Conservation (phyloP, 352 stramenopile species). For the Pythium dissotocum region DNA sequence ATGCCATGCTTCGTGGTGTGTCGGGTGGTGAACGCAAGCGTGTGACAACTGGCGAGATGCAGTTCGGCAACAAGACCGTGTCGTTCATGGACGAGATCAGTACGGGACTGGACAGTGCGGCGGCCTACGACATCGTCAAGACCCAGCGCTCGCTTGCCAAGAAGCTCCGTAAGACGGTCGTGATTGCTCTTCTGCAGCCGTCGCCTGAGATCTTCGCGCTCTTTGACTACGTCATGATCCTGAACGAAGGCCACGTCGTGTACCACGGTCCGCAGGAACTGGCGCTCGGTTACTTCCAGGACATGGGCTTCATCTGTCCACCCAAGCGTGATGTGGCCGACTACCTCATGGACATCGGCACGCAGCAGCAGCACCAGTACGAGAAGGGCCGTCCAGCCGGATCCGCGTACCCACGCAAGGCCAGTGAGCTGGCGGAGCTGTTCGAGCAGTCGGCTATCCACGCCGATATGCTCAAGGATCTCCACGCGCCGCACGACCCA, state of each 20-base stretch:
- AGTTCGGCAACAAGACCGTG: constrained; percentile 48
- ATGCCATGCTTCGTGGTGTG: constrained; percentile 45
- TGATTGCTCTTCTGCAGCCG: constrained; percentile 34
- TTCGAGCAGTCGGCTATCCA: constrained; percentile 27
- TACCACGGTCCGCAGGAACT: constrained; percentile 33
- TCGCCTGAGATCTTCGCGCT: constrained; percentile 35
- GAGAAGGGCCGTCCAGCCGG: constrained; percentile 18
- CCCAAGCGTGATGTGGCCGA: constrained; percentile 32
- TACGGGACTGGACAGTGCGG: constrained; percentile 67
- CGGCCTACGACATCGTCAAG: constrained; percentile 72
- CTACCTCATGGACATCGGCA: constrained; percentile 36
- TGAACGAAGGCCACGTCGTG: constrained; percentile 35
- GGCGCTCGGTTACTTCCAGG: constrained; percentile 30
- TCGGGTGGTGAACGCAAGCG: constrained; percentile 43
- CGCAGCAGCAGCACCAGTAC: constrained; percentile 33
- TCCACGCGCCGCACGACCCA: constrained; percentile 88
- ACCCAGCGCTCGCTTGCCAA: constrained; percentile 38
- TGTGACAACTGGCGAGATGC: constrained; percentile 58
- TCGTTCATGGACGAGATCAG: constrained; percentile 85
- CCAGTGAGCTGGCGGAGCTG: constrained; percentile 29
- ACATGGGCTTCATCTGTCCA: constrained; percentile 28
- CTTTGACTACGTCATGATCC: constrained; percentile 35
- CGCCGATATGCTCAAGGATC: constrained; percentile 27
- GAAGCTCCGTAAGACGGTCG: constrained; percentile 31
- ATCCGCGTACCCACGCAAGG: constrained; percentile 23